phyloP scores from a whole-genome alignment of 768 basidiomycete species.

The Leucosporidium yakuticum region DNA sequence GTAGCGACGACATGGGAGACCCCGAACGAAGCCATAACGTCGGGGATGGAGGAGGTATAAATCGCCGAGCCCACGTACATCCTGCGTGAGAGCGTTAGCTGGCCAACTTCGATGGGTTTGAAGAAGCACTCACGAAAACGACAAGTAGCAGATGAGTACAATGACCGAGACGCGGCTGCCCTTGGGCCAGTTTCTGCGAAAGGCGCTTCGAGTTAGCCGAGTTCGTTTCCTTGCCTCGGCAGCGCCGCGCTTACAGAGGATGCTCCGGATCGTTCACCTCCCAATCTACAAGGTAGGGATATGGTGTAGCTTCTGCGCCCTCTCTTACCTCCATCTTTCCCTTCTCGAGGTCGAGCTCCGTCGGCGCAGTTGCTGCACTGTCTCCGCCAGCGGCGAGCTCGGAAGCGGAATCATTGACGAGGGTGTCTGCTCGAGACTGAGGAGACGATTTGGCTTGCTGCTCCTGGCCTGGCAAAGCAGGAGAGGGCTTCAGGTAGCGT shows the following conservation, averaged over 20 bases:
- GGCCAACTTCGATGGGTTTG: conserved; percentile 27
- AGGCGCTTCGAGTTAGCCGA: neutral
- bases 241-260: neutral
- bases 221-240: neutral
- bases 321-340: neutral
- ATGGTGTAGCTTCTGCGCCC: neutral
- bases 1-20: conserved; percentile 32
- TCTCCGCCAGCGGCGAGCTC: no score
- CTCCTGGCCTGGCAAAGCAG: no score
- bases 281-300: conserved; percentile 27
- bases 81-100: no score
- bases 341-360: neutral
- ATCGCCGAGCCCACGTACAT: conserved; percentile 38
- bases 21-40: conserved; percentile 31
- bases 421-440: no score
- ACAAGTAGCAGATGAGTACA: conserved; percentile 14
- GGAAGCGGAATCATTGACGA: no score
- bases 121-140: conserved; percentile 33
- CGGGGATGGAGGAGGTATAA: conserved; percentile 22
- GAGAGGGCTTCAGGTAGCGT: neutral
- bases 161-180: conserved; percentile 13
- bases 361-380: conserved; percentile 12
- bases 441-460: no score
- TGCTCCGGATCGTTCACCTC: conserved; percentile 24
- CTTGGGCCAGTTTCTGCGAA: conserved; percentile 20